Conservation (phyloP, 441 rosid genomes). For the Gossypium laxum region DNA sequence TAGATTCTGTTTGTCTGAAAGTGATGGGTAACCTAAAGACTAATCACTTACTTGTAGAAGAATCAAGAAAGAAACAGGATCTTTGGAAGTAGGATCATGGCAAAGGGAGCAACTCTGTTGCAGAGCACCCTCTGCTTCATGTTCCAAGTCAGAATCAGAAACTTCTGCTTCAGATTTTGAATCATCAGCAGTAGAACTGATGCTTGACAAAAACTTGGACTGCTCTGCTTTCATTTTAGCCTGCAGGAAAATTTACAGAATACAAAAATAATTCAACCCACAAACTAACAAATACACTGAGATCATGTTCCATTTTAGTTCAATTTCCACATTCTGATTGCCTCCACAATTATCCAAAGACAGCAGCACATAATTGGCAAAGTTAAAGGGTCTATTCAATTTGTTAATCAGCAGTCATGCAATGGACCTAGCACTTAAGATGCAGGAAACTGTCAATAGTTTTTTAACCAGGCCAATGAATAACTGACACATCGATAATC, state of each 20-base stretch:
- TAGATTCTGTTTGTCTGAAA: background rate
- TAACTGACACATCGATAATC: background rate
- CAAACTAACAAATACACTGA: background rate
- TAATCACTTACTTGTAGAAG: constrained; percentile 70
- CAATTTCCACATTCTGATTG: background rate
- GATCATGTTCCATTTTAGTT: constrained; percentile 9
- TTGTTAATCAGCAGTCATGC: background rate
- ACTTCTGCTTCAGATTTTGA: constrained; percentile 39
- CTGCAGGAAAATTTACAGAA: constrained; percentile 36
- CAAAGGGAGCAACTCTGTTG: constrained; percentile 86
- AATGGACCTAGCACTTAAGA: background rate
- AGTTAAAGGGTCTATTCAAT: background rate
- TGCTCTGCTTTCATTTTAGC: constrained; percentile 98
- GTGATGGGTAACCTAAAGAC: constrained; percentile 16
- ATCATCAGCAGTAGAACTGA: constrained; percentile 39
- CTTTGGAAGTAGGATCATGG: constrained; percentile 66
- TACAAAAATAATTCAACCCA: constrained; percentile 16
- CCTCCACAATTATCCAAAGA: background rate
- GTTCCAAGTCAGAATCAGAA: constrained; percentile 29
- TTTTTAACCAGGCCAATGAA: background rate
- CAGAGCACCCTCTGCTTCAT: constrained; percentile 31
- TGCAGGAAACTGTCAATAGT: background rate
- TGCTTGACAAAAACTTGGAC: constrained; percentile 67
- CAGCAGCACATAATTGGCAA: background rate
- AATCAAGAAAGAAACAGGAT: constrained; percentile 74